Evolutionary conservation across 768 basidiomycete genomes (phyloP).

Genomic region (Phylloporus sp.): DNA sequence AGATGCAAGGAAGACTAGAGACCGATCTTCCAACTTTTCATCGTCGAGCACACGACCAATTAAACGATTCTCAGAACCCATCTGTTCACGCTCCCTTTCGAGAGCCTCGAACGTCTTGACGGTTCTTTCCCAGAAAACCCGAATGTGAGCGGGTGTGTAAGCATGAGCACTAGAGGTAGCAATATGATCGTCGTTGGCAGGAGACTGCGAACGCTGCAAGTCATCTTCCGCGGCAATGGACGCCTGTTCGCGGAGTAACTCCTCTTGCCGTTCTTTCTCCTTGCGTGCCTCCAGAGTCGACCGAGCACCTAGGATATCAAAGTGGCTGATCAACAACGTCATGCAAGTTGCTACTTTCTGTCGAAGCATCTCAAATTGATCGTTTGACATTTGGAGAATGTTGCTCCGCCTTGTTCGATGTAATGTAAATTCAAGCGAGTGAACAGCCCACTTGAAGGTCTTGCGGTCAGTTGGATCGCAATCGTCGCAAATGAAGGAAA

Average conservation of each 20-base stretch:
- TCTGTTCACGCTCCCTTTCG: slow-evolving; percentile 57
- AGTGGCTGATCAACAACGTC: slow-evolving; percentile 94
- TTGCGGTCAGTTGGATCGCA: slow-evolving; percentile 94
- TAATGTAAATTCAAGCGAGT: slow-evolving; percentile 89
- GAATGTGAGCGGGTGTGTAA: slow-evolving; percentile 61
- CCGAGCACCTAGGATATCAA: slow-evolving; percentile 95
- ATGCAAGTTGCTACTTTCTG: slow-evolving; percentile 94
- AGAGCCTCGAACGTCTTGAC: slow-evolving; percentile 55
- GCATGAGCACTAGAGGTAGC: slow-evolving; percentile 32
- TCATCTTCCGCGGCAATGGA: slow-evolving; percentile 42
- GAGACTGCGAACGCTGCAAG: slow-evolving; percentile 38
- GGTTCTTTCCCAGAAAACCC: slow-evolving; percentile 73
- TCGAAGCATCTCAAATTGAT: slow-evolving; percentile 87
- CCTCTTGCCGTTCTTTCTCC: slow-evolving; percentile 84
- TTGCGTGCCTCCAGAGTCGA: slow-evolving; percentile 83
- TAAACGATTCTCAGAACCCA: slow-evolving; percentile 67
- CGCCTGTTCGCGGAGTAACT: slow-evolving; percentile 52
- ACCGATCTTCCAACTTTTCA: slow-evolving; percentile 90
- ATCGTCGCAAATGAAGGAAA: slow-evolving; percentile 96
- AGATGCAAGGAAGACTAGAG: slow-evolving; percentile 90
- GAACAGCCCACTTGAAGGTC: slow-evolving; percentile 98
- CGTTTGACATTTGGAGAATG: slow-evolving; percentile 82
- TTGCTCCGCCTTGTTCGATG: slow-evolving; percentile 83
- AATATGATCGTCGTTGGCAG: slow-evolving; percentile 35
- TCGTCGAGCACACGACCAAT: slow-evolving; percentile 92